Conservation (phyloP, 1,139 yeast genomes). For the Geotrichum candidum region DNA sequence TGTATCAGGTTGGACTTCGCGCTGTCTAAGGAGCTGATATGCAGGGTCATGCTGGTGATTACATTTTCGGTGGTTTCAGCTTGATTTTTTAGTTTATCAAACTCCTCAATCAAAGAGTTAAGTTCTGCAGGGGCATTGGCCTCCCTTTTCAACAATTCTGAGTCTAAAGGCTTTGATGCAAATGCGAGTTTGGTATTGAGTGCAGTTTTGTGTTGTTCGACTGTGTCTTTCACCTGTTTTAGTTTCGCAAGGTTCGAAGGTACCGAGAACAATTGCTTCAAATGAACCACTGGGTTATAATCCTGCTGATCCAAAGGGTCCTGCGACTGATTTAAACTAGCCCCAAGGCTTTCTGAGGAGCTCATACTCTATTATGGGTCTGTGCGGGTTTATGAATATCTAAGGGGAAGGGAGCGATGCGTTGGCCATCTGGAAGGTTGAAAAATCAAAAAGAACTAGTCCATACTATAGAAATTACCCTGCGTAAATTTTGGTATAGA, state of each 20-base stretch:
- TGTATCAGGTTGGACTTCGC: constrained; percentile 76
- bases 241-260: constrained; percentile 23
- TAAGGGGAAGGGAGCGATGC: neutral
- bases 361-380: neutral
- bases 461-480: neutral
- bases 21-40: constrained; percentile 71
- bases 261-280: constrained; percentile 33
- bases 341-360: neutral
- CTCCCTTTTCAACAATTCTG: constrained; percentile 2
- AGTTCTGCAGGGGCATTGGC: constrained; percentile 25
- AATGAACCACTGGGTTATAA: constrained; percentile 41
- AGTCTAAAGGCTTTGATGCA: neutral
- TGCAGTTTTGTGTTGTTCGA: constrained; percentile 43
- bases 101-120: constrained; percentile 35
- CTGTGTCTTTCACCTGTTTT: constrained; percentile 23
- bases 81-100: constrained; percentile 43
- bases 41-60: constrained; percentile 65
- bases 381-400: neutral
- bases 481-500: neutral
- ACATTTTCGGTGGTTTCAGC: constrained; percentile 55
- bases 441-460: neutral
- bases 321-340: neutral
- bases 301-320: constrained; percentile 15
- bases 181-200: constrained; percentile 25
- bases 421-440: neutral